Evolutionary conservation across 2,329 filamentous ascomycete genomes (phyloP), one percentile per base, ranked within the genome.

Genomic region (Cytospora schulzeri): DNA sequence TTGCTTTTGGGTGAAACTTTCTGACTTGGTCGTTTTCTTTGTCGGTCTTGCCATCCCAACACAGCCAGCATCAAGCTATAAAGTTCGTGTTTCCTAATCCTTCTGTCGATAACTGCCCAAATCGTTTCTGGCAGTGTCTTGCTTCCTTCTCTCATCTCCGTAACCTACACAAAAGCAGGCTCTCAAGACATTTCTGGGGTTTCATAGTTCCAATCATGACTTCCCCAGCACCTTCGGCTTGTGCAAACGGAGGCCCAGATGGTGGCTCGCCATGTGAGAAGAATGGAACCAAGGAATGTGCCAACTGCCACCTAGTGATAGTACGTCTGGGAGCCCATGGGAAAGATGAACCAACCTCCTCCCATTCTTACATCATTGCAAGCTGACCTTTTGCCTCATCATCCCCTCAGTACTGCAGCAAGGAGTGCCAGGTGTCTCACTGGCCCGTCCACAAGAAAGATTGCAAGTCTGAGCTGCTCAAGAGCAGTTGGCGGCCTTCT

Each of bases 401-500:
- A n/a, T 26, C 14, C 6, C 22, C 4, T 15, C 31, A 60, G 57
- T 60, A 60, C 48, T 60, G 57, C 28, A 35, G 57, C 12, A 19
- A 33, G 11, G 22, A 38, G 29, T 60, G 57, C 24, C 57, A 60
- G 38, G 33, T 24, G 15, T 38, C 50, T 15, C 57, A 60, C 48
- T 60, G 57, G 57, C 35, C 15, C 9, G n/a, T 52, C 11, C 57
- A 60, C 33, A 60, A 53, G 15, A 7, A 15, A 11, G 57, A 53
- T 17, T 60, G 57, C 57, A 60, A 60, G 9, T 60, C 48, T 1
- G 26, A 26, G 19, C 31, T 60, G 4, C 22, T 33, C 12, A 41
- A 53, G 57, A 28, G n/a, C n/a, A 60, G 6, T 22, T 60, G 57
- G 57, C 24, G 38, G 31, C 57, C 57, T n/a, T n/a, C 15, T 14